Evolutionary conservation across 2,329 filamentous ascomycete species (phyloP), one percentile per base, ranked within the genome.

Genomic region (Leptographium galeiforme): DNA sequence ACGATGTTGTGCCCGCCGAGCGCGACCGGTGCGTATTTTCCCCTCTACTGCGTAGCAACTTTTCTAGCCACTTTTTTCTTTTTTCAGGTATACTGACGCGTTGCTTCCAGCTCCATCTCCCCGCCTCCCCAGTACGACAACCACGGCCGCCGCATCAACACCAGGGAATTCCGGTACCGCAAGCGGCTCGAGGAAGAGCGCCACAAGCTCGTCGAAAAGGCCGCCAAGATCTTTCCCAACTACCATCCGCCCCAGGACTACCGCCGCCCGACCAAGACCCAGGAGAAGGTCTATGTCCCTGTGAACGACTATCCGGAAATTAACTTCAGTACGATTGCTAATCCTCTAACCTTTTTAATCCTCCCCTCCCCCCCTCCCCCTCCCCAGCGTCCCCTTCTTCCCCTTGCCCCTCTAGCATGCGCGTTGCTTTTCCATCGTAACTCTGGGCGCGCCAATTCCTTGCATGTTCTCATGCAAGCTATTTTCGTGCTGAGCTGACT

Each of bases 291-390:
- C 86, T 98, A 98, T 70, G 93, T 98, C 71, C 93, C 93, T 70
- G 93, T 98, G 76, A 98, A 98, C 82, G 93, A 98, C 73, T 98
- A 98, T 72, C 93, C 93, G 79, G 93, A 98, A 73, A 97, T 98
- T 84, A 98, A 98, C 85, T 98, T 98, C 89, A 98, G 93, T 98
- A 96, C 91, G 91, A 91, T 93, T 90, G 85, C 90, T 95, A 95
- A 95, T 89, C 89, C 89, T 89, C 82, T 84, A 85, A 87, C 82
- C 76, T 71, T 78, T 79, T 82, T 86, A 84, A 86, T 74, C 71
- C 74, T 73, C 62, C 66, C 64, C 61, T 25, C 49, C 43, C 44
- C 44, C 30, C 34, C 13, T 39, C 45, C 38, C 51, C 14, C 38
- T 25, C 25, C 25, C 25, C 25, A 25, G 25, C 25, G 25, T 25